Evolutionary conservation across 306 rosid genomes (phyloP).

Genomic region (Casuarina cunninghamiana): DNA sequence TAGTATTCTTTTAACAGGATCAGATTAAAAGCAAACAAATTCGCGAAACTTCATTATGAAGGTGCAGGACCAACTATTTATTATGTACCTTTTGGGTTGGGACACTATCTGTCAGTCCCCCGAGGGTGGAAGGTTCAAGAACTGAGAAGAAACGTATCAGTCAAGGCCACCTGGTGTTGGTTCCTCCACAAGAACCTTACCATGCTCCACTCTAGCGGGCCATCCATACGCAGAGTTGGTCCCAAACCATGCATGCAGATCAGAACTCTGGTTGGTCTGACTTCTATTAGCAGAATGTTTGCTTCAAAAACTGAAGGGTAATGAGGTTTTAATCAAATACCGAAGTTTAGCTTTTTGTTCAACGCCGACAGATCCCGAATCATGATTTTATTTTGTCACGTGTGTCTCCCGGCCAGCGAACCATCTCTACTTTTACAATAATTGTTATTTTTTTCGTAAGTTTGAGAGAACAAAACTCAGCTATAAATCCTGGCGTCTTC

Average conservation of each 20-base stretch:
- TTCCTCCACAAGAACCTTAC: too few relatives aligned
- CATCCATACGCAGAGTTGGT: neutral
- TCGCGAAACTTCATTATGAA: too few relatives aligned
- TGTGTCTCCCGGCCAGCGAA: slow-evolving; percentile 60
- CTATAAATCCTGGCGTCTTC: slow-evolving; percentile 19
- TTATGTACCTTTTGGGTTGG: too few relatives aligned
- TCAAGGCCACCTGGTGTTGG: too few relatives aligned
- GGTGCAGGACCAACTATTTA: too few relatives aligned
- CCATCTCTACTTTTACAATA: slow-evolving; percentile 42
- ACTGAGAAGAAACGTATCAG: too few relatives aligned
- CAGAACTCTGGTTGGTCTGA: neutral
- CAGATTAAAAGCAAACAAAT: too few relatives aligned
- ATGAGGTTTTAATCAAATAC: neutral
- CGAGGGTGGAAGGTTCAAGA: too few relatives aligned
- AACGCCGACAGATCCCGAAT: slow-evolving; percentile 37
- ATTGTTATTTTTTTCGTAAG: slow-evolving; percentile 29
- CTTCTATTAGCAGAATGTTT: neutral
- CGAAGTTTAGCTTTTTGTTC: slow-evolving; percentile 25
- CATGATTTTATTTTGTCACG: slow-evolving; percentile 47
- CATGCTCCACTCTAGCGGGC: neutral
- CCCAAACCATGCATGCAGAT: slow-evolving; percentile 10
- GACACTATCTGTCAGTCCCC: too few relatives aligned
- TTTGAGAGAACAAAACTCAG: slow-evolving; percentile 33
- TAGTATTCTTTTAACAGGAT: too few relatives aligned
- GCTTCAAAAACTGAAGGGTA: neutral